Percentiles rank a stretch among this genome's conserved stretches.
These are phyloP conservation scores for Curvularia verruculosa DNA, from an alignment of 2,329 filamentous ascomycete genomes.

Conservation along the genomic window DNA sequence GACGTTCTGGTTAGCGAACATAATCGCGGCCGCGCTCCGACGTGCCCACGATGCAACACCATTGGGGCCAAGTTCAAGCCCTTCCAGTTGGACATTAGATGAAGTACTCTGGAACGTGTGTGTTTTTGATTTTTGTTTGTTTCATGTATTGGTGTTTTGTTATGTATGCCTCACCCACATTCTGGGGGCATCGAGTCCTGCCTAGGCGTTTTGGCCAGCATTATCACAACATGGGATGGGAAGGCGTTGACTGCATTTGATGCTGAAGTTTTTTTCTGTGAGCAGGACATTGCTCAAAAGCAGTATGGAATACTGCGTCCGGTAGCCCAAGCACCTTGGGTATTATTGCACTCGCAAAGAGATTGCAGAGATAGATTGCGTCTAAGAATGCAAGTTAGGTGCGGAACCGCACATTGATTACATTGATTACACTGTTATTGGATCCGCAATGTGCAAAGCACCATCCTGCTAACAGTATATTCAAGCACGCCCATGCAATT, in stretches of 20 bases:
- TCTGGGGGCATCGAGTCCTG: constrained; percentile 9
- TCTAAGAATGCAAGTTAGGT: constrained; percentile 3
- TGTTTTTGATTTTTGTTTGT: constrained; percentile 9
- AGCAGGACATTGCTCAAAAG: constrained; percentile 9
- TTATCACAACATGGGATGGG: constrained; percentile 26
- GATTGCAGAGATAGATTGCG: constrained; percentile 9
- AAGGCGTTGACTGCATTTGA: constrained; percentile 24
- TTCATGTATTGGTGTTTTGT: constrained; percentile 22
- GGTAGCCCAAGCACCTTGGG: neutral
- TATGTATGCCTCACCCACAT: neutral
- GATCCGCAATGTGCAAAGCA: neutral
- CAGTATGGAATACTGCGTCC: constrained; percentile 8
- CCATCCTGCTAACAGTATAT: neutral
- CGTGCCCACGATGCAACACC: constrained; percentile 79
- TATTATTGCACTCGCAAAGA: neutral
- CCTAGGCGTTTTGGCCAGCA: constrained; percentile 15
- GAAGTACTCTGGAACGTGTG: constrained; percentile 39
- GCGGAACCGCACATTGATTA: constrained; percentile 1
- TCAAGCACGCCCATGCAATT: neutral
- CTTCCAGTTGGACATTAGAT: constrained; percentile 82
- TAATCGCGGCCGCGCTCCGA: constrained; percentile 67
- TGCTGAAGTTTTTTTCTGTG: neutral
- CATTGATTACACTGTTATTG: neutral
- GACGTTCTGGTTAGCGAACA: constrained; percentile 79
- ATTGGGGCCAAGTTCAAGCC: constrained; percentile 83